phyloP scores from a whole-genome alignment of 345 rosid genomes.

The Dipteronia sinensis region DNA sequence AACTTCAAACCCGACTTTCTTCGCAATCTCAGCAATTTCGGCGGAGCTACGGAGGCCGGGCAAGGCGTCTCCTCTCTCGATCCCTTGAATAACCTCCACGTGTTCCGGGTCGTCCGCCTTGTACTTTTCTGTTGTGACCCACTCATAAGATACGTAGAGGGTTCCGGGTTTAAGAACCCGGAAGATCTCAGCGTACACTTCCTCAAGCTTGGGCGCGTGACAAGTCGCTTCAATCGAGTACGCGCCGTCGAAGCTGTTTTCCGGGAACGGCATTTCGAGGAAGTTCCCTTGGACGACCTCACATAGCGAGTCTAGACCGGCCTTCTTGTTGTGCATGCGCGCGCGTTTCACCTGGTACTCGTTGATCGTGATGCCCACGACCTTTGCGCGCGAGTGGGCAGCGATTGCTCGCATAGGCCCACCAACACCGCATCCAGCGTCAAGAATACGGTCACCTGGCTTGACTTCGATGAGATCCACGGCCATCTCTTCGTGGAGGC shows the following conservation, averaged over 20 bases:
- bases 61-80: constrained; percentile 88
- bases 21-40: constrained; percentile 69
- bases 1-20: constrained; percentile 79
- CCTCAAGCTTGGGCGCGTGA: constrained; percentile 93
- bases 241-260: constrained; percentile 86
- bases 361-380: constrained; percentile 92
- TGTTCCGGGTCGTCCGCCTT: constrained; percentile 47
- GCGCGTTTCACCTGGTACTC: constrained; percentile 95
- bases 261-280: constrained; percentile 85
- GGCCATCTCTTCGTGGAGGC: constrained; percentile 87
- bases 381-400: constrained; percentile 77
- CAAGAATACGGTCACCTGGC: constrained; percentile 63
- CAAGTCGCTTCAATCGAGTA: constrained; percentile 98
- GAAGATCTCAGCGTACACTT: constrained; percentile 77
- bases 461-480: constrained; percentile 70
- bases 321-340: constrained; percentile 81
- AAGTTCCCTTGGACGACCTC: constrained; percentile 92
- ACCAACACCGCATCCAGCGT: constrained; percentile 95
- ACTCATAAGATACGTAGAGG: constrained; percentile 77
- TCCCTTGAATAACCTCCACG: constrained; percentile 80
- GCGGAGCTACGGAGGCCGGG: constrained; percentile 70
- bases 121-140: constrained; percentile 89
- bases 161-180: constrained; percentile 88
- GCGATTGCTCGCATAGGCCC: constrained; percentile 99
- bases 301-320: constrained; percentile 72